A percentile compares a stretch with the other conserved stretches of the same genome.
Evolutionary conservation across 2,329 filamentous ascomycete genomes (phyloP).

Genomic region (Arthrobotrys pseudoclavata): DNA sequence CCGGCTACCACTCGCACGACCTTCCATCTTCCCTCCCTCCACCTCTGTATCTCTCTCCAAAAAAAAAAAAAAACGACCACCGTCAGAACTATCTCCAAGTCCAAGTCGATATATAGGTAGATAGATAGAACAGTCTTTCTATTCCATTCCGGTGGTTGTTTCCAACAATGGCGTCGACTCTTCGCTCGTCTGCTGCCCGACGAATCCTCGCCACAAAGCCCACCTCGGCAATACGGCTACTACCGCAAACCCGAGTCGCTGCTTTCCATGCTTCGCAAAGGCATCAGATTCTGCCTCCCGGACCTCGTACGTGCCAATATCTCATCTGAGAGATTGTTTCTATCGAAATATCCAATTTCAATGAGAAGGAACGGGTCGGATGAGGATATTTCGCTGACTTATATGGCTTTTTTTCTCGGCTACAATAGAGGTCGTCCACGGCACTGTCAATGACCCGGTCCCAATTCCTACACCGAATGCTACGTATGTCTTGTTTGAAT

Average conservation of each 20-base stretch:
- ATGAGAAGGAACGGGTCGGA: neutral
- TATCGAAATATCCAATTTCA: neutral
- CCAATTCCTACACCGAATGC: slow-evolving; percentile 79
- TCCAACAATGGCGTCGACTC: slow-evolving; percentile 43
- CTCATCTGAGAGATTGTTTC: slow-evolving; percentile 72
- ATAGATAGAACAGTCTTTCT: slow-evolving; percentile 5
- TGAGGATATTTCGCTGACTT: slow-evolving; percentile 26
- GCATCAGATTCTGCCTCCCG: slow-evolving; percentile 82
- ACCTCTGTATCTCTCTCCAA: slow-evolving; percentile 13
- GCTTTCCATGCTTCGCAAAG: slow-evolving; percentile 88
- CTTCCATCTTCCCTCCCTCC: slow-evolving; percentile 11
- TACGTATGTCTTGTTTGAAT: slow-evolving; percentile 65
- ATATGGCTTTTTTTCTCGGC: slow-evolving; percentile 1
- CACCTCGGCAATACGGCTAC: slow-evolving; percentile 59
- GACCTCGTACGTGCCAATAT: slow-evolving; percentile 78
- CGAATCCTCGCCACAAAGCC: slow-evolving; percentile 49
- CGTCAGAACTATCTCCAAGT: neutral
- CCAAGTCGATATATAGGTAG: neutral
- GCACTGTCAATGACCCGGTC: slow-evolving; percentile 83
- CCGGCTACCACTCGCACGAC: slow-evolving; percentile 34
- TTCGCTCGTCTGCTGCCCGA: slow-evolving; percentile 45
- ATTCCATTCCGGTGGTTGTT: neutral
- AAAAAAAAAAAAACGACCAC: slow-evolving; percentile 10
- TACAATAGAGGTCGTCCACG: slow-evolving; percentile 45
- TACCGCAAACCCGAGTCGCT: slow-evolving; percentile 71